Percentiles rank a stretch among this genome's conserved stretches.
Evolutionary conservation across 106 monocot genomes (phyloP).

Genomic region (Amphibolis antarctica): DNA sequence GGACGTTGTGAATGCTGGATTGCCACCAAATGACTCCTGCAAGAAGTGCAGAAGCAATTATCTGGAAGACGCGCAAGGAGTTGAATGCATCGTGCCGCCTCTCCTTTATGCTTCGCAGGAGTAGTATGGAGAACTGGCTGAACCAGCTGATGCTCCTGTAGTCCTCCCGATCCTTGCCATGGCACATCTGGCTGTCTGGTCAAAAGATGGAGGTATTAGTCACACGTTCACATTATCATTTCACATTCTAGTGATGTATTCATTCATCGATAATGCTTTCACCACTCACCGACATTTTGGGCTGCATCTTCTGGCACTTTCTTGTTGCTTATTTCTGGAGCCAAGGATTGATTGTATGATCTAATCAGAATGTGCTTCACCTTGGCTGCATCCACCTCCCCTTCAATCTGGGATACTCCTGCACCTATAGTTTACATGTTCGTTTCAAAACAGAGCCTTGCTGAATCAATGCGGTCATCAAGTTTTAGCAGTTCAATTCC

Average conservation of each 20-base stretch:
- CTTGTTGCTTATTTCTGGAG: conserved; percentile 26
- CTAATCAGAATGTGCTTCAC: conserved; percentile 46
- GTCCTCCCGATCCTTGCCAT: background rate
- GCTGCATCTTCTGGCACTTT: conserved; percentile 4
- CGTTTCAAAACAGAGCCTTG: too few species aligned
- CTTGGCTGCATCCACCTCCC: conserved; percentile 26
- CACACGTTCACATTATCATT: background rate
- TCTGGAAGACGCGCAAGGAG: conserved; percentile 66
- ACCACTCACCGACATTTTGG: conserved; percentile 1
- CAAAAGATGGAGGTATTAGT: background rate
- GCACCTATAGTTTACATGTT: background rate
- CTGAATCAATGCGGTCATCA: too few species aligned
- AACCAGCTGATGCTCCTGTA: conserved; percentile 47
- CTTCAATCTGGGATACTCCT: conserved; percentile 39
- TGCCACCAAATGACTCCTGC: conserved; percentile 87
- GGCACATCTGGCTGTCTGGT: conserved; percentile 3
- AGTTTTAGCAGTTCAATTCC: too few species aligned
- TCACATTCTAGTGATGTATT: background rate
- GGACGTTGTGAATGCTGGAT: conserved; percentile 39
- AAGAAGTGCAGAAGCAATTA: conserved; percentile 51
- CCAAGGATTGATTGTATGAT: conserved; percentile 50
- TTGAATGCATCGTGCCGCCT: conserved; percentile 82
- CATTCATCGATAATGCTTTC: background rate
- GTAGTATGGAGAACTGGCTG: conserved; percentile 68
- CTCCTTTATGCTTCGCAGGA: conserved; percentile 73